Base-by-base conservation (phyloP, 208 protist genomes). In the Porcisia deanei region DNA sequence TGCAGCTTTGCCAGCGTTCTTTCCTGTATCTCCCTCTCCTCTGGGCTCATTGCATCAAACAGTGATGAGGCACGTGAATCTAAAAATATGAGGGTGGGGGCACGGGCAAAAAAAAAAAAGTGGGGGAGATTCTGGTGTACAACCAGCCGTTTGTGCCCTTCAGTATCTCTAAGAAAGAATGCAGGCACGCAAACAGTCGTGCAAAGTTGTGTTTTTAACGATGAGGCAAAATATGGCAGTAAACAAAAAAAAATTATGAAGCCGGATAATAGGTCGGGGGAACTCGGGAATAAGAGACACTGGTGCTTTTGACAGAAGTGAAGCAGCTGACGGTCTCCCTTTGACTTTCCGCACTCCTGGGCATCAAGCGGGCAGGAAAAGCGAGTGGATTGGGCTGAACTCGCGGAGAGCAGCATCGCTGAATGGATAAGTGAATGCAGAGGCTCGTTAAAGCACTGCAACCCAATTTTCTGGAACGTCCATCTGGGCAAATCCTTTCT, bases 1-100 rank as follows among this genome's bases (percentile, higher is more conserved):
- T 91, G 82, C 49, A 97, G 76, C 83, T 88, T 89, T 12, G 84
- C 82, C n/a, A 95, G 77, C 34, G 87, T 72, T 65, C 87, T 88
- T 20, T 91, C 86, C 41, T 94, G 87, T 72, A 81, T 75, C 52
- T 84, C 81, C 37, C 67, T 65, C 68, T 86, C 85, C 3, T 81
- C 78, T 9, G 60, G 41, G 22, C 73, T 80, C 82, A 87, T 89
- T 22, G 37, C 45, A 10, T 18, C 25, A 58, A 3, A 16, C 52
- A 34, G 34, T 16, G 10, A 12, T 5, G 22, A 49, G 61, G 61
- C 41, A 49, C 16, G 25, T 3, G 1, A 67, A 52, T 49, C 45
- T 7, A 67, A 47, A n/a, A 47, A 16, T 67, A 37, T 67, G 39
- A n/a, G 22, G 30, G 41, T n/a, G 41, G 61, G 4, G 18, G 3